Conservation (phyloP, 2,329 filamentous ascomycete species). For the Fusarium longipes region DNA sequence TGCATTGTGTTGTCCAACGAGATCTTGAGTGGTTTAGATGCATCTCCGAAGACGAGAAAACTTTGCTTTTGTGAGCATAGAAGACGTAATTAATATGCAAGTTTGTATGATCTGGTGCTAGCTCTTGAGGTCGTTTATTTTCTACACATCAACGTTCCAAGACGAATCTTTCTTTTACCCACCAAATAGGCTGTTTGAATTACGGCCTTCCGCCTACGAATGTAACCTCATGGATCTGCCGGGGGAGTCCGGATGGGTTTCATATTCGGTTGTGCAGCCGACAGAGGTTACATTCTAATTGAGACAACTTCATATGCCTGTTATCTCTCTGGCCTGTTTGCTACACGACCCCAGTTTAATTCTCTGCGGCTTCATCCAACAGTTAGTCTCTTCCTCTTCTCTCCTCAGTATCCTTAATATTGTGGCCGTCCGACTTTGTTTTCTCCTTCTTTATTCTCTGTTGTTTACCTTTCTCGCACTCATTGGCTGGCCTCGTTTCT, state of each 20-base stretch:
- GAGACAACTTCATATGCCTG: neutral
- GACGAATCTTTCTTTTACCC: too few species aligned
- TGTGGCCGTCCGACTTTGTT: neutral
- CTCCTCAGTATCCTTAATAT: neutral
- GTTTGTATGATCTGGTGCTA: too few species aligned
- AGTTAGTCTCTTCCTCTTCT: neutral
- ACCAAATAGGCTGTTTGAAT: neutral
- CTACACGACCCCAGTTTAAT: neutral
- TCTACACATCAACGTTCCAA: too few species aligned
- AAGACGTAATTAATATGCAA: too few species aligned
- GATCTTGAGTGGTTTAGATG: neutral
- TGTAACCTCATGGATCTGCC: neutral
- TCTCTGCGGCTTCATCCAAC: neutral
- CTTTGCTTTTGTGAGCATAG: too few species aligned
- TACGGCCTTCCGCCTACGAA: neutral
- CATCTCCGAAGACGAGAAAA: neutral
- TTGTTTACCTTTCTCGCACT: neutral
- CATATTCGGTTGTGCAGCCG: constrained; percentile 6
- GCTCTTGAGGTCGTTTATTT: too few species aligned
- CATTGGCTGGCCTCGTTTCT: neutral
- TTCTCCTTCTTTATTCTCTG: neutral
- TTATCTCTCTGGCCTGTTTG: neutral
- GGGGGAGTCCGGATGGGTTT: neutral
- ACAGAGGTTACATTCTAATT: neutral
- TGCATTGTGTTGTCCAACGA: neutral